Evolutionary conservation across 2,329 filamentous ascomycete genomes (phyloP), one percentile per base, ranked within the genome.

Genomic region (Trichoderma arundinaceum): DNA sequence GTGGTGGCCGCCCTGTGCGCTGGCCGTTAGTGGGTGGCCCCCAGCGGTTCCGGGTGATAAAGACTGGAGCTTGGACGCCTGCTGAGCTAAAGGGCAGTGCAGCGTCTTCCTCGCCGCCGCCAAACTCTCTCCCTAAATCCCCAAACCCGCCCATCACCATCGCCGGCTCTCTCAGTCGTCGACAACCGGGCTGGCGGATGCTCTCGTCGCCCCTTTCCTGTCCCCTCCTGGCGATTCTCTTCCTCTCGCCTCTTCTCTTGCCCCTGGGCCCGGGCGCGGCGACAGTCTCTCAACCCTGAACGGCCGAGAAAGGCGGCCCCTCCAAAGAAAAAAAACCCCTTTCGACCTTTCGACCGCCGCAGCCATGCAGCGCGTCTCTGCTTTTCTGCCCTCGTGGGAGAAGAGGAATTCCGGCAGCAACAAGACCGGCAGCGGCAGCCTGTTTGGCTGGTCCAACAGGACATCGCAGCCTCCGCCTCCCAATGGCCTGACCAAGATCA

Each of bases 391-490:
- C 68, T 79, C 79, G n/a, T 80, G 79, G 79, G 79, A 81, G 68
- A 81, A 76, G 73, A 79, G 79, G 71, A 76, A 74, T 56, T 79
- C 76, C 61, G 73, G 69, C 71, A 74, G 70, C 59, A 74, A 69
- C 64, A 66, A 71, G 66, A 72, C 69, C 52, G 64, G 69, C 54
- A 69, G 73, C 52, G 64, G 69, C 54, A 69, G 73, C 68, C 74
- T 83, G 38, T 82, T 82, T 66, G 77, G 78, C 57, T 82, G 81
- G 80, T 77, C 80, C 70, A 78, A 76, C 75, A 82, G 68, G 86
- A 66, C 60, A 17, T 66, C 71, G 60, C 74, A 68, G 48, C 65
- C 68, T 38, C 59, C 64, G 51, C 65, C 68, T n/a, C 59, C 64
- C 41, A 66, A 66, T 53, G 70, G 58, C 54, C 70, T 52, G 44